Evolutionary conservation across 345 rosid species (phyloP).

Genomic region (Lepidium africanum): DNA sequence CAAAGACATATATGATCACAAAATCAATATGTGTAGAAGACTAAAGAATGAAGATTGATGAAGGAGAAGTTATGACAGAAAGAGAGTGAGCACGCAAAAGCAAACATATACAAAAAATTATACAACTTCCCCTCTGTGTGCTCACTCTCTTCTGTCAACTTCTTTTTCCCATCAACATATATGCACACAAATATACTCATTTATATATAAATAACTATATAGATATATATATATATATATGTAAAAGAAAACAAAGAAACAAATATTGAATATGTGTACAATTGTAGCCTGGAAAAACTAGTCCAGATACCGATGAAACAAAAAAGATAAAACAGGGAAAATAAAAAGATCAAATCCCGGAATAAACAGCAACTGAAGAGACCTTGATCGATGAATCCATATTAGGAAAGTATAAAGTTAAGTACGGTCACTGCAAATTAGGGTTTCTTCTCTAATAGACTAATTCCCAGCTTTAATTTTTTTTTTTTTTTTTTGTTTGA

Average conservation of each 20-base stretch:
- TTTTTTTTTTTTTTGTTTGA: too few relatives aligned
- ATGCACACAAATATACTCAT: background rate
- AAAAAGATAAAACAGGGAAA: background rate
- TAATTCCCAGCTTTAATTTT: too few relatives aligned
- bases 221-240: too few relatives aligned
- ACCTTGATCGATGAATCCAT: slow-evolving; percentile 12
- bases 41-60: slow-evolving; percentile 7
- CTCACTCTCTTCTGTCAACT: slow-evolving; percentile 36
- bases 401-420: slow-evolving; percentile 14
- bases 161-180: slow-evolving; percentile 17
- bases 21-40: background rate
- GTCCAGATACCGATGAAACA: slow-evolving; percentile 10
- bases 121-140: slow-evolving; percentile 27
- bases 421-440: slow-evolving; percentile 17
- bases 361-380: slow-evolving; percentile 7
- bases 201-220: background rate
- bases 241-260: too few relatives aligned
- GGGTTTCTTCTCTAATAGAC: slow-evolving; percentile 24
- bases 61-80: slow-evolving; percentile 24
- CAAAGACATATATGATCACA: background rate
- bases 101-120: slow-evolving; percentile 5
- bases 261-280: background rate
- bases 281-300: background rate
- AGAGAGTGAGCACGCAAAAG: slow-evolving; percentile 31
- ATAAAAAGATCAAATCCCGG: slow-evolving; percentile 16